Evolutionary conservation across 2,329 filamentous ascomycete genomes (phyloP), one percentile per base, ranked within the genome.

Genomic region (Colletotrichum zoysiae): DNA sequence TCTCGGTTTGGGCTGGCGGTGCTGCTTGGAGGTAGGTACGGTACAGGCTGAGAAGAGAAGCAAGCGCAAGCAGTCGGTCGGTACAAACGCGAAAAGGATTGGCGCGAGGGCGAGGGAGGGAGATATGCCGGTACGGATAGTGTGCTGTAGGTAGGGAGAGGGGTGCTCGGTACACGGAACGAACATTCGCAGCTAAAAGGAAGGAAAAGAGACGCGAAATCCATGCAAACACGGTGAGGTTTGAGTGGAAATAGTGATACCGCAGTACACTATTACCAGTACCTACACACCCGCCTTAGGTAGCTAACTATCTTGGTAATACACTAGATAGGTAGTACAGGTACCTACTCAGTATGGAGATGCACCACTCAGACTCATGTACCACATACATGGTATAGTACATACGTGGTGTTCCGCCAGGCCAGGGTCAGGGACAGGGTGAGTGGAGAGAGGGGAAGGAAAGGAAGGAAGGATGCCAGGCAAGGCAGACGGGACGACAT

Each of bases 141-240:
- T 30, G 48, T 26, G 3, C 26, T 26, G 26, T 30, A 30, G 30
- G 30, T 30, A 30, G 30, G 65, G 59, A 59, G 53, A 46, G 64
- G 59, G 58, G 59, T 16, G 5, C 5, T 6, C 14, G 5, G 5
- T 71, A 50, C 58, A 53, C 30, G 30, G 30, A 30, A 30, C 30
- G 64, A 40, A 59, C 44, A 59, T 40, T 40, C 11, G 38, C 11
- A 42, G 67, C 65, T 59, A 68, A 69, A 69, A 64, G 46, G 40
- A 46, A 11, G 44, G 44, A 3, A 46, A 63, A 71, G 44, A 46
- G 50, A 44, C 61, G 61, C 69, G 65, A 48, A 50, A 48, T 16
- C 4, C 46, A 63, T 3, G 51, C 50, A 59, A 63, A 62, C 59
- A 69, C 60, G 58, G 48, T 55, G 56, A 30, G 38, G 38, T 42